Evolutionary conservation across 306 rosid genomes (phyloP), one percentile per base, ranked within the genome.

Genomic region (Pueraria montana): DNA sequence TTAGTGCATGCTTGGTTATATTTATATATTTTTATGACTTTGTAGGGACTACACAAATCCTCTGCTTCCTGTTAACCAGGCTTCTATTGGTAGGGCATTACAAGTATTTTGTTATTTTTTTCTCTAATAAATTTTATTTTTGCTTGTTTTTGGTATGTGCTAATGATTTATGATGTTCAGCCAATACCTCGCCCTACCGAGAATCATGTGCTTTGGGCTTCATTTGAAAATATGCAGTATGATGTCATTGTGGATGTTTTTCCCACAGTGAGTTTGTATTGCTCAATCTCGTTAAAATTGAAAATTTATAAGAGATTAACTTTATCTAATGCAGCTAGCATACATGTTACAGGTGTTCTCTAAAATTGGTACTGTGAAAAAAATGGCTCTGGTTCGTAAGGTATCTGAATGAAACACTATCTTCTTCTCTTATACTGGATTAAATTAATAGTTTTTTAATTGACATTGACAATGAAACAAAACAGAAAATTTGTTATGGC

Each of bases 31-130:
- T 48, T 27, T 49, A 52, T 84, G 79, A 78, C 46, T 34, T 69
- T 85, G 50, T 87, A 94, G 97, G 89, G 98, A 94, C 85, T 92
- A 92, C 78, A 94, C 98, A 74, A 92, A 92, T 87, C 94, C 96
- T 6, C 87, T 82, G 83, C 98, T 94, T 79, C 98, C 98, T 70
- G 96, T 92, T 85, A 92, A 92, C 86, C 91, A 91, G 32, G 84
- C 94, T 82, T 93, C 98, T 63, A 91, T 92, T 50, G 98, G 89
- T 36, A 95, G 94, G 72, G 66, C 86, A 76, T 73, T 76, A 50
- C 94, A 91, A 93, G 98, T 94, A 85, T 77, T 26, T 77, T 79
- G 11, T 83, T 79, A 50, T 11, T 17, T 61, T 16, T 34, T 61
- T 72, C 48, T 32, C 23, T 45, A 21, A 58, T 32, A 67, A 18